Base-by-base conservation (phyloP, 2,329 filamentous ascomycete species). In the Stemphylium lycopersici region DNA sequence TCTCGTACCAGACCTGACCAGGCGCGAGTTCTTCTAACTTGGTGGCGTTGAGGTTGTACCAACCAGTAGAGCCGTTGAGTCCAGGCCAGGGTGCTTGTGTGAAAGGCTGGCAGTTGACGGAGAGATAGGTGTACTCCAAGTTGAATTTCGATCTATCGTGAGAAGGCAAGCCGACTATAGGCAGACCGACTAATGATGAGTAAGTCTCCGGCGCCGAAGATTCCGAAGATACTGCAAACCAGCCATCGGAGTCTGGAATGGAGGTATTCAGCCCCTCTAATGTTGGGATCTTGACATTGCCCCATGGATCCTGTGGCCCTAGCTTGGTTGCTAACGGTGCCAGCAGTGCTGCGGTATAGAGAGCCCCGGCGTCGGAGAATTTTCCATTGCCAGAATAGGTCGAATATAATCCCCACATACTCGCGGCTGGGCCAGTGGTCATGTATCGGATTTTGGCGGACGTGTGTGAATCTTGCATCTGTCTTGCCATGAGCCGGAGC, bases 201-300 rank as follows among this genome's bases (percentile, higher is more conserved):
- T 71, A 76, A n/a, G n/a, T n/a, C n/a, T n/a, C n/a, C n/a, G n/a
- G n/a, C n/a, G n/a, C n/a, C n/a, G n/a, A n/a, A n/a, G n/a, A n/a
- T n/a, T n/a, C n/a, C n/a, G n/a, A n/a, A 13, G 65, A 55, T 0
- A 71, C 53, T n/a, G 18, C 24, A 3, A 63, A 43, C 71, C 71
- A 75, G 0, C 63, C 66, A n/a, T 59, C 41, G 0, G 50, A n/a
- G 32, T 68, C 55, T 12, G 48, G 8, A 12, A 11, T n/a, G n/a
- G n/a, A n/a, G n/a, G n/a, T n/a, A n/a, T n/a, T n/a, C n/a, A n/a
- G n/a, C n/a, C n/a, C n/a, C n/a, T n/a, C n/a, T n/a, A n/a, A n/a
- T n/a, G n/a, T n/a, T n/a, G n/a, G n/a, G n/a, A n/a, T n/a, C 33
- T 74, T 74, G 24, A 75, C 58, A 40, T 76, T 76, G 2, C 69